Evolutionary conservation across 768 basidiomycete species (phyloP), one percentile per base, ranked within the genome.

Genomic region (Favolaschia claudopus): DNA sequence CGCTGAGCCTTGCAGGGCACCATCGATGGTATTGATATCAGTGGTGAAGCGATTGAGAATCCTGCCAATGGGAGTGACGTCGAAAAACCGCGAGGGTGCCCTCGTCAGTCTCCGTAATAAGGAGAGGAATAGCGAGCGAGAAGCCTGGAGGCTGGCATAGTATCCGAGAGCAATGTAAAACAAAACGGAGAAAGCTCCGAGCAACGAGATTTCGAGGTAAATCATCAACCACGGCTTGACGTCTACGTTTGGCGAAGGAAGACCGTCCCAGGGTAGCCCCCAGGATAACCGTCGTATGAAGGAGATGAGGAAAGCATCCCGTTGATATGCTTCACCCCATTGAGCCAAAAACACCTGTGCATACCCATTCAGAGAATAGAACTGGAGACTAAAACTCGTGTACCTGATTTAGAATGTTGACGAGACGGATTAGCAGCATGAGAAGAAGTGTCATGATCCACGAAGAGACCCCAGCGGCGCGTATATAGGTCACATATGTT

Each of bases 11-110:
- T 87, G 83, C 1, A 91, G 76, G 0, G 83, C 79, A 7, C 82
- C 79, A 67, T 94, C 92, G 38, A 93, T 85, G 6, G 87, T 87
- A 48, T 86, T 87, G 66, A 93, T 88, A 64, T 93, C 91, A 7
- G 84, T 82, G 14, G 89, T 89, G 67, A 94, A 91, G 17, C 93
- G 83, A 66, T 93, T 93, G 34, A 91, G 79, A 63, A 94, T 89
- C 8, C 90, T 78, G 10, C 92, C 92, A 34, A 89, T 85, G 1
- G 90, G 90, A 4, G 89, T 91, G 34, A 82, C 77, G 65, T 91
- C 90, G 72, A 89, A 91, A 70, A 90, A 89, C 2, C 88, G 83
- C 22, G 83, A 77, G 3, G 89, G 89, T 0, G 89, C 89, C 36
- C 85, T 77, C 7, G 85, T 81, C 9, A 91, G 74, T 25, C 87